A percentile compares a stretch with the other conserved stretches of the same genome.
These are phyloP conservation scores for Ceratobasidium sp. DNA, from an alignment of 1,284 basidiomycete species.

Conservation along the genomic window DNA sequence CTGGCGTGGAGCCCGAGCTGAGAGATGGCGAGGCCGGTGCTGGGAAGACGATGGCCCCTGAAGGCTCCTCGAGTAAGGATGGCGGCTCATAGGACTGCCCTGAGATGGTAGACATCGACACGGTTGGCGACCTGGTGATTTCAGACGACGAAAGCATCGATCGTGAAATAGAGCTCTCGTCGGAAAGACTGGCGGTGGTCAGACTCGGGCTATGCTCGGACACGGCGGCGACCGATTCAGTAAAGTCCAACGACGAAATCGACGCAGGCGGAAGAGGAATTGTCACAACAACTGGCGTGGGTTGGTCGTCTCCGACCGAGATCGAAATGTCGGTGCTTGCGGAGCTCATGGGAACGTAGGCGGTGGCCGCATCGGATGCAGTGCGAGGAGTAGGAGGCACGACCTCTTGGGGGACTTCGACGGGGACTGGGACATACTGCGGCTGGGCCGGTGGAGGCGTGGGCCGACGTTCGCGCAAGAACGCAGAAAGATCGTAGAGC, in stretches of 20 bases:
- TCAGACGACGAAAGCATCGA: conserved; percentile 21
- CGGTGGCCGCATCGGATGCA: neutral
- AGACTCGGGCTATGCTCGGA: conserved; percentile 10
- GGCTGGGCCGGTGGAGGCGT: conserved; percentile 22
- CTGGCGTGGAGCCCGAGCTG: conserved; percentile 22
- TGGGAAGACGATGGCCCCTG: neutral
- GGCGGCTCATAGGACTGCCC: neutral
- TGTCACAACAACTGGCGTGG: conserved; percentile 2
- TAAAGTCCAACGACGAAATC: conserved; percentile 12
- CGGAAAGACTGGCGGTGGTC: neutral
- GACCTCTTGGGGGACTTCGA: neutral
- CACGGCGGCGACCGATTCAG: conserved; percentile 23
- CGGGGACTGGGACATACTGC: neutral
- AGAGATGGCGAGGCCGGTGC: conserved; percentile 22
- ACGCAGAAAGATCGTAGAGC: conserved; percentile 57
- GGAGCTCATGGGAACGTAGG: conserved; percentile 35
- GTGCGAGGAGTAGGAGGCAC: conserved; percentile 3
- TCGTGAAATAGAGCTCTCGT: conserved; percentile 31
- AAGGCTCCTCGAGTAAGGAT: neutral
- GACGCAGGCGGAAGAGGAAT: conserved; percentile 4
- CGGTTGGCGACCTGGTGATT: conserved; percentile 1
- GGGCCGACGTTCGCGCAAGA: conserved; percentile 38
- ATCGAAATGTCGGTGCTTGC: conserved; percentile 26
- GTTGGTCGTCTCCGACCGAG: neutral
- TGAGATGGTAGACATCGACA: neutral